Conservation (phyloP, 2,329 filamentous ascomycete genomes). For the Falciphora oryzae region DNA sequence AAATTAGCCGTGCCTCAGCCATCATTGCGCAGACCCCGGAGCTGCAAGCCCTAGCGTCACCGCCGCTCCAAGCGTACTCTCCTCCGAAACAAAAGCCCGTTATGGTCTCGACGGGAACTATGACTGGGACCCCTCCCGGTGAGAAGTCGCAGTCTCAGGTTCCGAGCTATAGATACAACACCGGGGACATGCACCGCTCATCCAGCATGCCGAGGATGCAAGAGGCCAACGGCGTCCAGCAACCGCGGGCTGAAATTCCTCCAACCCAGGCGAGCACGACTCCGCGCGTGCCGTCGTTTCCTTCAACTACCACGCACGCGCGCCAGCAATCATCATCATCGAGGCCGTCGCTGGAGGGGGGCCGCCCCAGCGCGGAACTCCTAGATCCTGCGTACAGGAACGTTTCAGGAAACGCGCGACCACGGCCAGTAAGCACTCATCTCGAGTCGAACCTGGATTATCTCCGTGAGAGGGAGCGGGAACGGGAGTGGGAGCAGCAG, state of each 20-base stretch:
- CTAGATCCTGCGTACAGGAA: conserved; percentile 54
- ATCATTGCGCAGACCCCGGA: conserved; percentile 60
- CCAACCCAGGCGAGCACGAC: conserved; percentile 19
- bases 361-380: conserved; percentile 59
- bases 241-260: conserved; percentile 19
- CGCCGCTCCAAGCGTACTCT: conserved; percentile 13
- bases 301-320: conserved; percentile 26
- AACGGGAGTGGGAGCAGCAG: conserved; percentile 29
- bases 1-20: conserved; percentile 55
- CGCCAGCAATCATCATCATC: conserved; percentile 41
- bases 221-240: conserved; percentile 18
- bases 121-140: conserved; percentile 59
- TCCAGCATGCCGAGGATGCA: conserved; percentile 33
- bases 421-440: conserved; percentile 75
- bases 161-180: background rate
- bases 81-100: conserved; percentile 27
- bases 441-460: conserved; percentile 79
- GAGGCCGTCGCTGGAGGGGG: conserved; percentile 65
- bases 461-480: conserved; percentile 64
- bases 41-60: conserved; percentile 50
- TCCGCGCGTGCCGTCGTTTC: conserved; percentile 27
- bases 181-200: conserved; percentile 29
- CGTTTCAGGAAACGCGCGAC: conserved; percentile 35
- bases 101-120: conserved; percentile 64
- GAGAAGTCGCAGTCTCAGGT: conserved; percentile 29